A percentile compares a stretch with the other conserved stretches of the same genome.
These are phyloP conservation scores for Entomortierella chlamydospora DNA, from an alignment of 192 early-diverging fungal species.

Conservation along the genomic window DNA sequence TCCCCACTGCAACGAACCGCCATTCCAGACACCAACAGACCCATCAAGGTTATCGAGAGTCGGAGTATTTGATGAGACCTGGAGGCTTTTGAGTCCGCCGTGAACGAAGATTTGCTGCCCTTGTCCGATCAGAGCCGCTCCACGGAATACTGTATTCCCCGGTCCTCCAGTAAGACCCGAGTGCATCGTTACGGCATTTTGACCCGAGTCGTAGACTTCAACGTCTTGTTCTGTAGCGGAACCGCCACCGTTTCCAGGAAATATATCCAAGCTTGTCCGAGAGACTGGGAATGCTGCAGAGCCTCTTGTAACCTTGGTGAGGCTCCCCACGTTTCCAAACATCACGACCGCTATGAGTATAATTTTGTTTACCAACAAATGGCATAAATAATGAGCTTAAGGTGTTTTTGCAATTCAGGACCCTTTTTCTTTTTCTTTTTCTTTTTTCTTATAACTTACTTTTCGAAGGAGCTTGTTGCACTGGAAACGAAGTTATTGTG, in stretches of 20 bases:
- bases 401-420: no score
- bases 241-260: conserved; percentile 43
- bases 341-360: conserved; percentile 51
- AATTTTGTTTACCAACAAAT: no score
- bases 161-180: conserved; percentile 15
- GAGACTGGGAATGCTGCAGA: conserved; percentile 31
- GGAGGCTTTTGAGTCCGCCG: conserved; percentile 22
- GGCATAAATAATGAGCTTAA: not conserved
- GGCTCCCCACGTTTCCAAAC: conserved; percentile 41
- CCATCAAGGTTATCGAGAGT: not conserved
- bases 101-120: conserved; percentile 41
- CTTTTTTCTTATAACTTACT: conserved; percentile 7
- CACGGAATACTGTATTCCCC: conserved; percentile 40
- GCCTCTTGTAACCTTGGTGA: conserved; percentile 24
- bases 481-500: conserved; percentile 40
- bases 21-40: conserved; percentile 33
- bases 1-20: conserved; percentile 14
- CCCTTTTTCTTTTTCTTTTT: not conserved
- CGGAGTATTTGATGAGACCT: conserved; percentile 1
- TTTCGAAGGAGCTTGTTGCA: conserved; percentile 44
- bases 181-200: conserved; percentile 1
- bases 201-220: conserved; percentile 3
- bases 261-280: not conserved
- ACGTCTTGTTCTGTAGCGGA: conserved; percentile 14
- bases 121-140: conserved; percentile 21